Evolutionary conservation across 441 rosid genomes (phyloP).

Genomic region (Adansonia madagascariensis): DNA sequence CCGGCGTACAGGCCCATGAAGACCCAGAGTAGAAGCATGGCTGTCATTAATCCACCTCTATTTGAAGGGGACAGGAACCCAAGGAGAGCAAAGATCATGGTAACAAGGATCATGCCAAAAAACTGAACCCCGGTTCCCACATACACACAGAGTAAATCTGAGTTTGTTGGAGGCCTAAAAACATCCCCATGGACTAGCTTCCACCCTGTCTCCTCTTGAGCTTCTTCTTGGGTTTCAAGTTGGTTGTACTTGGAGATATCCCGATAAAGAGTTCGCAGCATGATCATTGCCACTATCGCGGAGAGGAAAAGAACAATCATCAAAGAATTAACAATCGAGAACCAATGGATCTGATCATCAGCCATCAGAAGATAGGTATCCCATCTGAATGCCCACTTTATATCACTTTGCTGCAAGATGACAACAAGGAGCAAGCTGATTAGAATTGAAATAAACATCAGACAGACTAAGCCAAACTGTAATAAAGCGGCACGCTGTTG

Average conservation of each 20-base stretch:
- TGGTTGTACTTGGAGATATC: conserved; percentile 96
- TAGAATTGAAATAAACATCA: neutral
- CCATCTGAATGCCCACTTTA: conserved; percentile 97
- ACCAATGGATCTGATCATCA: conserved; percentile 96
- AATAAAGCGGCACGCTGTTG: conserved; percentile 2
- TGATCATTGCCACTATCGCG: conserved; percentile 97
- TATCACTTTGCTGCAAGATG: conserved; percentile 69
- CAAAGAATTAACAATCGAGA: conserved; percentile 85
- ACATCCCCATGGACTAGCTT: conserved; percentile 93
- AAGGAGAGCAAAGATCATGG: conserved; percentile 85
- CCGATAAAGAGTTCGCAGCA: conserved; percentile 85
- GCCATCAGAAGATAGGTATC: conserved; percentile 92
- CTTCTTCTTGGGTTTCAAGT: conserved; percentile 92
- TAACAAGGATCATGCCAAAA: conserved; percentile 84
- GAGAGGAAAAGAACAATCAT: conserved; percentile 96
- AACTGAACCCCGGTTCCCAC: conserved; percentile 94
- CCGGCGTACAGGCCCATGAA: conserved; percentile 94
- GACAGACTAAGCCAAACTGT: neutral
- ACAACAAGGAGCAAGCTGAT: conserved; percentile 21
- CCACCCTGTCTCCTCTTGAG: conserved; percentile 93
- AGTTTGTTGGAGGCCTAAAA: conserved; percentile 74
- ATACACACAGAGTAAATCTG: conserved; percentile 81
- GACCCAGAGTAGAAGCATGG: conserved; percentile 90
- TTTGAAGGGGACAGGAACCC: conserved; percentile 96
- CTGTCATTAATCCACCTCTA: conserved; percentile 87